These are phyloP conservation scores for Viscum album DNA, from an alignment of 177 flowering plant species.

Conservation along the genomic window DNA sequence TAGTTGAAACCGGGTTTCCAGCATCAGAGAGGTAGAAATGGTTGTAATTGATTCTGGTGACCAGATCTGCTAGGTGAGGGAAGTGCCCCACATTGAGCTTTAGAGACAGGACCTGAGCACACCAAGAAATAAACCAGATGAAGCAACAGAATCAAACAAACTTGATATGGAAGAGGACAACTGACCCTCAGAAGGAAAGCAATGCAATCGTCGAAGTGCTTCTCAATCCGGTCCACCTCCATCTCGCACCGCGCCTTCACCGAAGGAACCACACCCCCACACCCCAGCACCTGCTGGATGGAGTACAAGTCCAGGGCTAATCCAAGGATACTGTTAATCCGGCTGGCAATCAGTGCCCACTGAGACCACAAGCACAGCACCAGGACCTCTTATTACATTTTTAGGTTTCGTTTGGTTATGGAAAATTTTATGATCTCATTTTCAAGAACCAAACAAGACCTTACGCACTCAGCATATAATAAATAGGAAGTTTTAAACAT, in stretches of 20 bases:
- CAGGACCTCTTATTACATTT: neutral
- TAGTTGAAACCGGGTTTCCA: constrained; percentile 49
- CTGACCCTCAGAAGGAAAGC: constrained; percentile 93
- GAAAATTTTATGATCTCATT: too few species aligned
- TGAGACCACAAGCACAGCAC: constrained; percentile 17
- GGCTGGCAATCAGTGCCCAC: constrained; percentile 89
- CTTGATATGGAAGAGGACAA: constrained; percentile 11
- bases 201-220: constrained; percentile 91
- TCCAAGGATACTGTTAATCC: constrained; percentile 84
- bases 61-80: constrained; percentile 93
- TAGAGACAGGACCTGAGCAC: constrained; percentile 86
- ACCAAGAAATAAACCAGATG: constrained; percentile 12
- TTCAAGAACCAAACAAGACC: too few species aligned
- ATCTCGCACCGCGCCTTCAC: constrained; percentile 74
- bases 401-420: neutral
- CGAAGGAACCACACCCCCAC: constrained; percentile 67
- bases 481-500: too few species aligned
- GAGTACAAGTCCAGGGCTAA: constrained; percentile 88
- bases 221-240: constrained; percentile 81
- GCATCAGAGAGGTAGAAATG: constrained; percentile 79
- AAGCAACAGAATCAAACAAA: neutral
- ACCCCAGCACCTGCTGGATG: constrained; percentile 60
- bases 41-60: constrained; percentile 86
- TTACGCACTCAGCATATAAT: too few species aligned
- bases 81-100: constrained; percentile 91